Evolutionary conservation across 164 flowering plant genomes (phyloP).

Genomic region (Chimonanthus praecox): DNA sequence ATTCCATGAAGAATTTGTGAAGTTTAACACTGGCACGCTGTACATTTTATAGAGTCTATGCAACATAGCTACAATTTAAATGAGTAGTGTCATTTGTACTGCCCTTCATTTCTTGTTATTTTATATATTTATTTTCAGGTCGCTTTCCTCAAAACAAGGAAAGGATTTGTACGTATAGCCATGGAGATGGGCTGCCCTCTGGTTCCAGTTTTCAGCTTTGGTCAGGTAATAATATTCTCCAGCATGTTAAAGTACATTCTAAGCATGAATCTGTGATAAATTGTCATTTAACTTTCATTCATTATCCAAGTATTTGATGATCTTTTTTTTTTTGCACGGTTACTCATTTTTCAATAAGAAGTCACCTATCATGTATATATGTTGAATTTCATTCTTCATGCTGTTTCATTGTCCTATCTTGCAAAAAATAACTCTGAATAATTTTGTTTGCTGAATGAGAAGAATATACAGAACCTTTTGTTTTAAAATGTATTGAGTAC

Average conservation of each 20-base stretch:
- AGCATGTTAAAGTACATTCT: background rate
- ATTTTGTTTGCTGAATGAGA: background rate
- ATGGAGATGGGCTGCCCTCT: conserved; percentile 72
- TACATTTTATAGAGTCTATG: background rate
- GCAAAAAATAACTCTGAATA: background rate
- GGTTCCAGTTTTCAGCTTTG: conserved; percentile 90
- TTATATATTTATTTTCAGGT: conserved; percentile 30
- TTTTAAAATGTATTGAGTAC: background rate
- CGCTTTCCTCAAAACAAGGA: conserved; percentile 67
- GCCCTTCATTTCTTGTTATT: background rate
- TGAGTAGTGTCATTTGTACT: background rate
- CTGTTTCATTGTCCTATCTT: background rate
- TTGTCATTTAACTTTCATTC: background rate
- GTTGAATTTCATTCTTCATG: background rate
- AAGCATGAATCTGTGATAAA: background rate
- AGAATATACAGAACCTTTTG: background rate
- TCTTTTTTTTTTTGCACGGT: background rate
- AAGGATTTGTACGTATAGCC: conserved; percentile 88
- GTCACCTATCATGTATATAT: no score
- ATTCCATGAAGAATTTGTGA: background rate
- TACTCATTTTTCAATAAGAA: background rate
- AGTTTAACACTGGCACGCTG: background rate
- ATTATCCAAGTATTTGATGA: background rate
- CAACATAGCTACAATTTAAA: background rate
- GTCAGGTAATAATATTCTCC: conserved; percentile 51